Evolutionary conservation across 2,329 filamentous ascomycete species (phyloP).

Genomic region (Phyllosticta citrichinensis): DNA sequence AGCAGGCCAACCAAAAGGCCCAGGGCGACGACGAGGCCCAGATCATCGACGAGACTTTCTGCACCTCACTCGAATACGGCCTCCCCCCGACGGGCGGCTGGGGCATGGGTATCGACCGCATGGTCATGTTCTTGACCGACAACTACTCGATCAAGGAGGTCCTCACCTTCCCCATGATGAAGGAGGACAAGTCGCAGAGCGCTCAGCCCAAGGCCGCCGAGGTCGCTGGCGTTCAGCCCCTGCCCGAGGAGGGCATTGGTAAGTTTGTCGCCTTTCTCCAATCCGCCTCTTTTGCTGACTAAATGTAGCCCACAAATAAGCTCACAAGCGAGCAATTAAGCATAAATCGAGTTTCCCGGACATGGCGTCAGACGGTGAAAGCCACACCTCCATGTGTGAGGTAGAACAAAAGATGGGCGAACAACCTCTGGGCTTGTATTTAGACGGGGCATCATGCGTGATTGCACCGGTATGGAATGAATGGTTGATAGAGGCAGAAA

Average conservation of each 20-base stretch:
- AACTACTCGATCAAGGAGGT: constrained; percentile 97
- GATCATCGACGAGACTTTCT: constrained; percentile 91
- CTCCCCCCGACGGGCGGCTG: constrained; percentile 91
- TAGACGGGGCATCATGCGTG: not conserved
- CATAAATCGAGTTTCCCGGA: not conserved
- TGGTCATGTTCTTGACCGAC: constrained; percentile 93
- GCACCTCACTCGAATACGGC: constrained; percentile 78
- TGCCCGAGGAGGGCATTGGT: constrained; percentile 50
- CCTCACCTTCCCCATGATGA: constrained; percentile 95
- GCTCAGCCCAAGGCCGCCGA: constrained; percentile 45
- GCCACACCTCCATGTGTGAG: not conserved
- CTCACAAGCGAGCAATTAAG: not conserved
- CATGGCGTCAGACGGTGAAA: not conserved
- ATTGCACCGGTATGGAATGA: not conserved
- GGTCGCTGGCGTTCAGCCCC: constrained; percentile 49
- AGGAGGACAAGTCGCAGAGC: constrained; percentile 56
- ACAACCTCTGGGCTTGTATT: not conserved
- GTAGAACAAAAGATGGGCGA: not conserved
- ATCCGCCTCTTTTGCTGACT: not conserved
- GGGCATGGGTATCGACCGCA: constrained; percentile 90
- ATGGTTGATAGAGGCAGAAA: not conserved
- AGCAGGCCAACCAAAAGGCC: constrained; percentile 91
- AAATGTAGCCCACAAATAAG: constrained; percentile 6
- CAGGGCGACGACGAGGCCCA: constrained; percentile 97
- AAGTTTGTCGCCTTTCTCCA: constrained; percentile 11